Evolutionary conservation across 2,329 filamentous ascomycete genomes (phyloP).

Genomic region (Fusarium abutilonis): DNA sequence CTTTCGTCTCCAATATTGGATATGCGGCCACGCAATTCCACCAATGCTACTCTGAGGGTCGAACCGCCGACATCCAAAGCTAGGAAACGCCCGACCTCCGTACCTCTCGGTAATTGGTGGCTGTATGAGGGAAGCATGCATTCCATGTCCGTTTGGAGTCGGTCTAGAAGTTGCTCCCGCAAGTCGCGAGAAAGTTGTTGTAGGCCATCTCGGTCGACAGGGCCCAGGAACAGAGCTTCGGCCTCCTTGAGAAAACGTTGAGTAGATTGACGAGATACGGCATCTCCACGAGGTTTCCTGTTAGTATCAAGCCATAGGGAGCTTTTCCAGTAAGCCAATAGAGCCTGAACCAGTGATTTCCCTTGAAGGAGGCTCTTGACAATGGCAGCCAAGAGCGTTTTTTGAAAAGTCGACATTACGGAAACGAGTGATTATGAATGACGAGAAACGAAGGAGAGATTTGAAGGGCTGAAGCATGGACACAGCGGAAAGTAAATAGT

Average conservation of each 20-base stretch:
- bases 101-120: constrained; percentile 69
- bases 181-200: constrained; percentile 59
- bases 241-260: constrained; percentile 67
- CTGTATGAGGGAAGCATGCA: constrained; percentile 75
- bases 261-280: constrained; percentile 45
- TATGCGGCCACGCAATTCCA: constrained; percentile 64
- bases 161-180: constrained; percentile 64
- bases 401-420: constrained; percentile 67
- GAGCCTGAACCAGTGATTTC: constrained; percentile 67
- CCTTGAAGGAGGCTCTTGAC: constrained; percentile 68
- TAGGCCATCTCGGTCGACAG: constrained; percentile 58
- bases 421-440: constrained; percentile 58
- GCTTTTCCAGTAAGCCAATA: constrained; percentile 64
- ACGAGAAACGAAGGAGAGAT: constrained; percentile 19
- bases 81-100: constrained; percentile 67
- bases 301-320: constrained; percentile 51
- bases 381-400: constrained; percentile 63
- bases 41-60: constrained; percentile 71
- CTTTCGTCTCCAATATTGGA: constrained; percentile 53
- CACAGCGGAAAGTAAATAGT: constrained; percentile 43
- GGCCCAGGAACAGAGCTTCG: constrained; percentile 61
- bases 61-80: constrained; percentile 76
- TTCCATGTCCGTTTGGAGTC: constrained; percentile 61
- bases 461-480: constrained; percentile 33
- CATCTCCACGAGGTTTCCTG: constrained; percentile 35